These are phyloP conservation scores for Castanea sativa DNA, from an alignment of 306 rosid genomes.

Conservation along the genomic window DNA sequence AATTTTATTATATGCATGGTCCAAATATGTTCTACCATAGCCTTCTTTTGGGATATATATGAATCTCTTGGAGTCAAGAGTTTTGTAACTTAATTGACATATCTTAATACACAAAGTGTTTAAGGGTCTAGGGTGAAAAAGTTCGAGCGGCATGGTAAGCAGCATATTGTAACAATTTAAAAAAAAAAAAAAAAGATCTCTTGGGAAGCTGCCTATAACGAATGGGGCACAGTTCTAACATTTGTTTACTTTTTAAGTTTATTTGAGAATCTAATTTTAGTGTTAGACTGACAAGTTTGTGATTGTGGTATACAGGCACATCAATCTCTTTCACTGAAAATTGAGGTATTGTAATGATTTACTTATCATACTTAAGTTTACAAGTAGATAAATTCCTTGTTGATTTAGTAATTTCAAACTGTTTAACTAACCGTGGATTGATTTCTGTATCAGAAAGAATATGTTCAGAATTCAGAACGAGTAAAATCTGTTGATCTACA, in stretches of 20 bases:
- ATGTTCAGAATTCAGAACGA: conserved; percentile 66
- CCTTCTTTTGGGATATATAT: no score
- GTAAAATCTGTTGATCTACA: conserved; percentile 73
- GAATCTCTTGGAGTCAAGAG: no score
- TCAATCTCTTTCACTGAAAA: conserved; percentile 39
- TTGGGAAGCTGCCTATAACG: no score
- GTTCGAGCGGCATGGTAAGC: fast-evolving
- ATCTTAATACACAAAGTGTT: no score
- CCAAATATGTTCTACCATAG: no score
- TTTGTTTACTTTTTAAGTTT: conserved; percentile 1
- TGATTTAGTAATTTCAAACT: not conserved
- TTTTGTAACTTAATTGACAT: no score
- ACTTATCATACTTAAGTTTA: not conserved
- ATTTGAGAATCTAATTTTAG: not conserved
- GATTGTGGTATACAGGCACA: conserved; percentile 20
- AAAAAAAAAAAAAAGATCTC: no score
- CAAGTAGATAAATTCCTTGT: not conserved
- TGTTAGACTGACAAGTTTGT: conserved; percentile 21
- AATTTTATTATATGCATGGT: no score
- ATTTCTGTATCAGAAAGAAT: conserved; percentile 47
- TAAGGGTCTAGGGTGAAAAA: fast-evolving
- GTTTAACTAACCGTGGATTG: not conserved
- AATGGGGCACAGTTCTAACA: no score
- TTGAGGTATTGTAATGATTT: conserved; percentile 42
- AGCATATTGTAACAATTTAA: no score